A percentile compares a stretch with the other conserved stretches of the same genome.
These are phyloP conservation scores for Kregervanrija pseudodelftensis DNA, from an alignment of 805 yeast species.

Conservation along the genomic window DNA sequence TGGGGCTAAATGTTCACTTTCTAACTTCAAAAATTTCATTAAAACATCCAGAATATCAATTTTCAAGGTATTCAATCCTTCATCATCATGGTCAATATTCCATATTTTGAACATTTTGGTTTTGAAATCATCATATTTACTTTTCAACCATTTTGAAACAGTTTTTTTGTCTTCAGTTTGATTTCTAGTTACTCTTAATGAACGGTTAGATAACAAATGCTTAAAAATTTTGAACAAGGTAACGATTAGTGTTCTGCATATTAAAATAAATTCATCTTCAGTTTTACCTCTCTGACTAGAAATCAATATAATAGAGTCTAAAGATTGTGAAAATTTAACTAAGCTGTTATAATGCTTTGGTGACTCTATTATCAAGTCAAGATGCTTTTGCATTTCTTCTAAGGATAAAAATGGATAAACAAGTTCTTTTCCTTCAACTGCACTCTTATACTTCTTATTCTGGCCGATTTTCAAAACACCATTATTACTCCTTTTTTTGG, in stretches of 20 bases:
- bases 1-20: conserved; percentile 47
- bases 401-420: conserved; percentile 6
- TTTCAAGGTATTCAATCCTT: conserved; percentile 37
- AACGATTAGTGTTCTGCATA: conserved; percentile 33
- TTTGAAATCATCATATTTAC: conserved; percentile 51
- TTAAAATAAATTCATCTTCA: conserved; percentile 15
- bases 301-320: conserved; percentile 19
- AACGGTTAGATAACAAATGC: conserved; percentile 35
- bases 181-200: conserved; percentile 29
- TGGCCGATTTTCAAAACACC: too few species aligned
- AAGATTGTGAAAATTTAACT: conserved; percentile 36
- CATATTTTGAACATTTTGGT: conserved; percentile 35
- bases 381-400: conserved; percentile 19
- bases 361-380: conserved; percentile 31
- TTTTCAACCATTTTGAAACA: conserved; percentile 57
- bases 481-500: too few species aligned
- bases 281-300: conserved; percentile 13
- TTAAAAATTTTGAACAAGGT: conserved; percentile 43
- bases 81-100: conserved; percentile 29
- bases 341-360: conserved; percentile 51
- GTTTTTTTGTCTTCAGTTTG: conserved; percentile 37
- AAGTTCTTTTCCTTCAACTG: conserved; percentile 1
- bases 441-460: background rate
- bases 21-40: conserved; percentile 50
- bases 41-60: conserved; percentile 45